Evolutionary conservation across 2,329 filamentous ascomycete genomes (phyloP).

Genomic region (Botrytis medusae): DNA sequence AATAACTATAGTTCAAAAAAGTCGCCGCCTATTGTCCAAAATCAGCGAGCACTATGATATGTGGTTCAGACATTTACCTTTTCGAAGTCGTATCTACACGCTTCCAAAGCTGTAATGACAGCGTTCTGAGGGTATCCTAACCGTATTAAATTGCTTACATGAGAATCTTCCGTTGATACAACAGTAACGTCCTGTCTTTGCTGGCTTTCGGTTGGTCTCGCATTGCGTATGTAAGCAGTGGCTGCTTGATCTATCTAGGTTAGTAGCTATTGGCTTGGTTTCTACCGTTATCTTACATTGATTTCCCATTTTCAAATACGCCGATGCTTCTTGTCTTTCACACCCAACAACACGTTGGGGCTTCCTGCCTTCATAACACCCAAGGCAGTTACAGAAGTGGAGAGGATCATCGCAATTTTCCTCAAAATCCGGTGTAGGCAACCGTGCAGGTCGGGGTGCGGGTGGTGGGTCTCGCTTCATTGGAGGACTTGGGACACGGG

Average conservation of each 20-base stretch:
- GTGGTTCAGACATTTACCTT: background rate
- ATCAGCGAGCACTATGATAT: background rate
- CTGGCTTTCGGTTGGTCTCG: background rate
- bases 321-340: background rate
- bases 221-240: slow-evolving; percentile 25
- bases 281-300: slow-evolving; percentile 15
- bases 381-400: slow-evolving; percentile 17
- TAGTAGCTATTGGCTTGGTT: slow-evolving; percentile 10
- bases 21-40: background rate
- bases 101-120: background rate
- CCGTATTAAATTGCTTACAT: background rate
- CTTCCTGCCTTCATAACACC: background rate
- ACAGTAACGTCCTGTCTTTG: background rate
- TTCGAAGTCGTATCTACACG: slow-evolving; percentile 2
- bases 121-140: background rate
- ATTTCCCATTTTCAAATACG: slow-evolving; percentile 16
- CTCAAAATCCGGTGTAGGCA: slow-evolving; percentile 34
- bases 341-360: background rate
- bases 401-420: slow-evolving; percentile 21
- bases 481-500: slow-evolving; percentile 26
- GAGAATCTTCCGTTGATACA: background rate
- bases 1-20: background rate
- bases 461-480: slow-evolving; percentile 27
- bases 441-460: slow-evolving; percentile 30
- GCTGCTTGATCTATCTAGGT: slow-evolving; percentile 30